Percentiles rank a stretch among this genome's conserved stretches.
These are phyloP conservation scores for Polytrichum commune DNA, from an alignment of 225 moss, liverwort and hornwort genomes.

Conservation along the genomic window DNA sequence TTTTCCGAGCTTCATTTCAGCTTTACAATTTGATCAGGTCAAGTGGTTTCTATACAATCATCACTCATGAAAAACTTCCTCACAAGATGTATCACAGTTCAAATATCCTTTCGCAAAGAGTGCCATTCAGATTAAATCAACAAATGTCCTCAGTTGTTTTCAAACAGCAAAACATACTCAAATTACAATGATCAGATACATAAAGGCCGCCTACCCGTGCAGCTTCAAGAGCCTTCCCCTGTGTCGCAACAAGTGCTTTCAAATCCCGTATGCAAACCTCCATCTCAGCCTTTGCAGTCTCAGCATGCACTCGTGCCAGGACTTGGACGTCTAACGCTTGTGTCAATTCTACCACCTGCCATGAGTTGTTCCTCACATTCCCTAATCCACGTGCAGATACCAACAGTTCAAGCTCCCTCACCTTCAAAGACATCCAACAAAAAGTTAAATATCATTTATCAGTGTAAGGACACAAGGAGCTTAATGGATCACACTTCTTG, in stretches of 20 bases:
- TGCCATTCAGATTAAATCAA: no score
- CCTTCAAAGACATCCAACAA: slow-evolving; percentile 21
- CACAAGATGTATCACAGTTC: no score
- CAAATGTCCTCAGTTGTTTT: no score
- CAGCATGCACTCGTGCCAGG: slow-evolving; percentile 22
- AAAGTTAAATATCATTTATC: neutral
- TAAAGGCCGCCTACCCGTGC: slow-evolving; percentile 16
- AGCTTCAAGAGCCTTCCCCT: slow-evolving; percentile 22
- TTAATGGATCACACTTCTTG: no score
- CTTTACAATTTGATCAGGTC: no score
- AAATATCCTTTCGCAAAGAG: no score
- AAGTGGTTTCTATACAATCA: no score
- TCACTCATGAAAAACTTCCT: no score
- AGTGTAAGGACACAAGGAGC: neutral
- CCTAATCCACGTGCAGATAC: slow-evolving; percentile 11
- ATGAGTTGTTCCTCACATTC: slow-evolving; percentile 12
- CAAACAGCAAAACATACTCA: no score
- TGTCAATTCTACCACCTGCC: slow-evolving; percentile 23
- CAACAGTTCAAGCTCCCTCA: slow-evolving; percentile 28
- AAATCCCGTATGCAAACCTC: slow-evolving; percentile 29
- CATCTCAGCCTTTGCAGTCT: slow-evolving; percentile 23
- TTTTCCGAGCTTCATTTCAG: no score
- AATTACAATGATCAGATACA: no score
- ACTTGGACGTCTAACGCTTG: slow-evolving; percentile 23
- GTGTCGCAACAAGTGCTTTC: slow-evolving; percentile 28